Base-by-base conservation (phyloP, 805 yeast species). In the Dipodascopsis uninucleata region DNA sequence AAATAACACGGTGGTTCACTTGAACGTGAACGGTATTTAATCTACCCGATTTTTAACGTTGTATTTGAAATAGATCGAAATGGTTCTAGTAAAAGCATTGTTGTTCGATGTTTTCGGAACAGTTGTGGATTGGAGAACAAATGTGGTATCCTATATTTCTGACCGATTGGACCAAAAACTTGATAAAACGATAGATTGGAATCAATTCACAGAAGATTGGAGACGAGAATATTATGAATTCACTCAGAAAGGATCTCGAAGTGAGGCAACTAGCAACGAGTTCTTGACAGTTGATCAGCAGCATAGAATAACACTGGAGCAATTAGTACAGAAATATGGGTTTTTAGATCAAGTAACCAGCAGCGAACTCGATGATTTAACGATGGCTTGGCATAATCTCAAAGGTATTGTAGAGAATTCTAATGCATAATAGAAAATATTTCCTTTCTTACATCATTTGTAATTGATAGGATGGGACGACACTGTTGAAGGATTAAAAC, bases 101-200 rank as follows among this genome's bases (percentile, higher is more conserved):
- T 24, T 49, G 6, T 49, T 49, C 25, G 54, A 49, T 43, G 47
- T 41, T 16, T 49, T 49, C 25, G 54, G 54, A 10, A 49, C 54
- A 4, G 54, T 49, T 9, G 53, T 49, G 21, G 54, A 49, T 36
- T 49, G 54, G 54, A 45, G 54, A 21, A 29, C 45, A 5, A 42
- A 48, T 2, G 43, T 48, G 20, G 23, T 25, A 17, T 29, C 37
- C 14, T 20, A 47, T n/a, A 22, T 49, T 22, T 10, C 25, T 6
- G 28, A 25, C 5, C 34, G 35, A 28, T 28, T 28, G 21, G 40
- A 45, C 3, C 32, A 25, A 10, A 18, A 20, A 14, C 34, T 28
- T 21, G 12, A 28, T 26, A 8, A 12, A n/a, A 6, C 48, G 9
- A 18, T 48, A 10, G 43, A 48, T 29, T 49, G 54, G 54, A 32